Evolutionary conservation across 495 filamentous ascomycete genomes (phyloP), one percentile per base, ranked within the genome.

Genomic region (Penicillium nucicola): DNA sequence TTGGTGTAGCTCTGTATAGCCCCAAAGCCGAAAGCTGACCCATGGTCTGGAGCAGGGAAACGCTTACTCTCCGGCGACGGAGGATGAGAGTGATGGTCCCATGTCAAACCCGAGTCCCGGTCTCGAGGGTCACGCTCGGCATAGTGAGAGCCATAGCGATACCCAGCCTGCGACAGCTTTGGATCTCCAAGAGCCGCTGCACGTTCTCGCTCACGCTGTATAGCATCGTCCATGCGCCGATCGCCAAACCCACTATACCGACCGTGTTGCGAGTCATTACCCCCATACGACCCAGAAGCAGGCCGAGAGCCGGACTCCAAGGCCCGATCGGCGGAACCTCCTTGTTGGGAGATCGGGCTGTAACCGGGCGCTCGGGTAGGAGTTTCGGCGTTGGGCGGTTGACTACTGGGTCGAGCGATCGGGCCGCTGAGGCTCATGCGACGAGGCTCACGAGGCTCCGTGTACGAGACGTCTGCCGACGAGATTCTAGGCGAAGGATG

Each of bases 1-100:
- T 77, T 77, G 11, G 73, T 74, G 54, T 77, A 77, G 48, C 60
- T 77, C 45, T 77, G 73, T 42, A 75, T 75, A 11, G 71, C 71
- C 9, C 73, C 73, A 40, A 75, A 75, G 4, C 71, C 73, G 52
- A 75, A 77, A 3, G 59, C 56, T 2, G 70, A 45, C 8, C 52
- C 57, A 1, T 63, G 33, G 19, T 74, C 71, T 3, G 69, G 53
- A 1, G 60, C 65, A 5, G 63, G 60, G 32, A 74, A 65, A 4
- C 71, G 71, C 45, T 71, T 74, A 4, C 45, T 57, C 44, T 77
- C 73, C 5, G 71, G 73, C 9, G 71, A 75, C 0, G 67, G 56
- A 10, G 71, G 71, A 23, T 74, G 68, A 5, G 70, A 69, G 41
- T 70, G 67, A 36, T 69, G 58, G 2, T 77, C 73, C 73, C 73